Evolutionary conservation across 2,329 filamentous ascomycete species (phyloP).

Genomic region (Thelonectria blattea): DNA sequence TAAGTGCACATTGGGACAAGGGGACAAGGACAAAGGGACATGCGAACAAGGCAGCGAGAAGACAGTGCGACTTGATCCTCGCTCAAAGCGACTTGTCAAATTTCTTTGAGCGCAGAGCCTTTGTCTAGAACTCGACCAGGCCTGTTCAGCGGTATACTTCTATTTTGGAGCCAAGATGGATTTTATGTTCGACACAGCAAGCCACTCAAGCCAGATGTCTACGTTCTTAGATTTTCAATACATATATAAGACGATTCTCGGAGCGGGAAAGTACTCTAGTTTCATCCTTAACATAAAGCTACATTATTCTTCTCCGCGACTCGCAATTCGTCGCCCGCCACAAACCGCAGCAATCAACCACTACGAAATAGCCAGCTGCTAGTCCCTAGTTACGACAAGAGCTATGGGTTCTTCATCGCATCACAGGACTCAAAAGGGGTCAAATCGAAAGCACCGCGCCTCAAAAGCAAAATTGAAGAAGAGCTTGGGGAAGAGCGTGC

Average conservation of each 20-base stretch:
- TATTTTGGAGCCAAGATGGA: not conserved
- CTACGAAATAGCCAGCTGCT: not conserved
- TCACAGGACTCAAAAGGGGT: not conserved
- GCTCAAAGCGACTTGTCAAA: too few relatives aligned
- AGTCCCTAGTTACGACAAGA: not conserved
- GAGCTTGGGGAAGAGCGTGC: not conserved
- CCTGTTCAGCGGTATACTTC: not conserved
- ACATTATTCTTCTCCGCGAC: not conserved
- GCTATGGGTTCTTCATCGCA: not conserved
- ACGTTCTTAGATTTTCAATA: not conserved
- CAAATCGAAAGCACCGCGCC: too few relatives aligned
- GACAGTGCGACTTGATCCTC: too few relatives aligned
- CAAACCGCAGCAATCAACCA: not conserved
- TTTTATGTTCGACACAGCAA: not conserved
- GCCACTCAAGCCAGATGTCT: not conserved
- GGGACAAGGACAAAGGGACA: not conserved
- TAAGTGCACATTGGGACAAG: constrained; percentile 6
- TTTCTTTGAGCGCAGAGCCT: not conserved
- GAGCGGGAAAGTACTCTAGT: not conserved
- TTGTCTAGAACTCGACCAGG: not conserved
- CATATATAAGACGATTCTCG: not conserved
- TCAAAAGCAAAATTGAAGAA: not conserved
- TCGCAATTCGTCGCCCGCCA: not conserved
- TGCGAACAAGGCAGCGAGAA: too few relatives aligned
- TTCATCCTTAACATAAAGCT: not conserved